Evolutionary conservation across 495 filamentous ascomycete genomes (phyloP).

Genomic region (Aspergillus kassunensis): DNA sequence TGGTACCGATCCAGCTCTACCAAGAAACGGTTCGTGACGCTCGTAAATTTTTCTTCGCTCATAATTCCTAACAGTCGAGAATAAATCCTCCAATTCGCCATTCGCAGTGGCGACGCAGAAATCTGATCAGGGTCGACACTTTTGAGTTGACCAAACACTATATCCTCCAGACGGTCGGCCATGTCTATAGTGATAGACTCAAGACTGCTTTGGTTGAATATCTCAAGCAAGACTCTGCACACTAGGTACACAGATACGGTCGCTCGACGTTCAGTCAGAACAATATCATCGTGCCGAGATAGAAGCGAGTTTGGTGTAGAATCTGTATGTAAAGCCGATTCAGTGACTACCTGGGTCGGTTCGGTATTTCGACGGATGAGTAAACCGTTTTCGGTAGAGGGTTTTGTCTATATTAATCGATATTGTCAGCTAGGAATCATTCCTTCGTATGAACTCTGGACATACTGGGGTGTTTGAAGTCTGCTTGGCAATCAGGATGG

Average conservation of each 20-base stretch:
- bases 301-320: constrained; percentile 34
- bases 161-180: constrained; percentile 84
- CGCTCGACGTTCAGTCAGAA: constrained; percentile 78
- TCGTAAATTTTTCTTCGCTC: constrained; percentile 85
- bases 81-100: constrained; percentile 94
- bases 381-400: constrained; percentile 30
- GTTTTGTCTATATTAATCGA: constrained; percentile 25
- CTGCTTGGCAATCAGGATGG: constrained; percentile 57
- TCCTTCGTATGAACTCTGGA: neutral
- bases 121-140: constrained; percentile 82
- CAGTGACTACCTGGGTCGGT: constrained; percentile 35
- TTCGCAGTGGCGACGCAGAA: constrained; percentile 68
- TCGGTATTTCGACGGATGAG: constrained; percentile 54
- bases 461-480: constrained; percentile 64
- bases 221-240: constrained; percentile 88
- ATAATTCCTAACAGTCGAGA: constrained; percentile 88
- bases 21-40: constrained; percentile 77
- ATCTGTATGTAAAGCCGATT: constrained; percentile 26
- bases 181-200: constrained; percentile 79
- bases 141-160: constrained; percentile 89
- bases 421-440: neutral
- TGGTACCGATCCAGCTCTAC: constrained; percentile 73
- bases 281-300: constrained; percentile 62
- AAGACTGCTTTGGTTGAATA: constrained; percentile 83
- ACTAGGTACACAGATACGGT: constrained; percentile 92